Evolutionary conservation across 1,284 basidiomycete species (phyloP), one percentile per base, ranked within the genome.

Genomic region (Retiboletus fuscus): DNA sequence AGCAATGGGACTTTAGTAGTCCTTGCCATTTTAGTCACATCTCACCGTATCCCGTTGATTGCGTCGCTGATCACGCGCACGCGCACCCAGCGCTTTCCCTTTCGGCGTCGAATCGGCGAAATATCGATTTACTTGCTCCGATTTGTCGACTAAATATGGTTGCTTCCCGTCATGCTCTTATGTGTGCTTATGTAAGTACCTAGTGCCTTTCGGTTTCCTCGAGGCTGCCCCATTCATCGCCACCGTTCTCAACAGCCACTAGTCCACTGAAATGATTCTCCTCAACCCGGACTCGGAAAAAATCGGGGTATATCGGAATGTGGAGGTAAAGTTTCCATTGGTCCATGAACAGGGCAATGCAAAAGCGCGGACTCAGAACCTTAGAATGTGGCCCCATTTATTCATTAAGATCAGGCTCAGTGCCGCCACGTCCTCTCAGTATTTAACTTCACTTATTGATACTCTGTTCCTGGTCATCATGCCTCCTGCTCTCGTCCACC

Each of bases 261-360:
- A n/a, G 44, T 44, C 64, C 34, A 46, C 49, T 55, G 61, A 68
- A 68, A 69, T 65, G 70, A 74, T 76, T 69, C 66, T 66, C 68
- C 65, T 75, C 60, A 64, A 72, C 64, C 55, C 63, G 57, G 46
- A 34, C 55, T 61, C 78, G 78, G 77, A 66, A 43, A 20, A 10
- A 61, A 28, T 67, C 79, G 77, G 76, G 55, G 47, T 41, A 47
- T 46, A 10, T 69, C 77, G 74, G 76, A 62, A 68, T 28, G 55
- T 64, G 55, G 72, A 78, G 78, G 70, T 57, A 69, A 68, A 18
- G 16, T 69, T 72, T 63, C 71, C 10, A 78, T 80, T 79, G 79
- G 79, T n/a, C 28, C 63, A 44, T 66, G 61, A 64, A 49, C 53
- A 61, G 60, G 76, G 79, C 79, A 68, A 61, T 79, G 79, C 76